Evolutionary conservation across 2,329 filamentous ascomycete species (phyloP).

Genomic region (Xylariomycetidae sp.): DNA sequence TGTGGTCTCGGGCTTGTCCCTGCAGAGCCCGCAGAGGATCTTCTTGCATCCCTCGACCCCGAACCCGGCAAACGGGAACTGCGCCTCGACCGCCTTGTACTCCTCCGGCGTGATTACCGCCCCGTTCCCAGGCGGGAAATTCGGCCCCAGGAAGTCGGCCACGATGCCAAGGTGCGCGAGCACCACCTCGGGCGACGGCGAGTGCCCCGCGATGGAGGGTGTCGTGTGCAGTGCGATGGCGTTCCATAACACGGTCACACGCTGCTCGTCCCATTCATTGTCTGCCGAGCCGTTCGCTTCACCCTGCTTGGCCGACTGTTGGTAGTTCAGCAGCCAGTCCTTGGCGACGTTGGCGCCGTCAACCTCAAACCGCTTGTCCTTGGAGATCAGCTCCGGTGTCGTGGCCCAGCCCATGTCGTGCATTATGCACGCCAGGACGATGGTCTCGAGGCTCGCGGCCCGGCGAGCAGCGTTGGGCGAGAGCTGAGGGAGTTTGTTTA

Average conservation of each 20-base stretch:
- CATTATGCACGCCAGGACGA: slow-evolving; percentile 14
- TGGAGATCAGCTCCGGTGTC: slow-evolving; percentile 4
- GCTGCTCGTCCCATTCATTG: slow-evolving; percentile 6
- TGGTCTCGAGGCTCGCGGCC: slow-evolving; percentile 11
- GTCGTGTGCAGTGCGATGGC: slow-evolving; percentile 14
- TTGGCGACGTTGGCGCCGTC: slow-evolving; percentile 15
- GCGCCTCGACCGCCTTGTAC: slow-evolving; percentile 12
- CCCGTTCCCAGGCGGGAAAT: slow-evolving; percentile 10
- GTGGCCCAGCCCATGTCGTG: slow-evolving; percentile 19
- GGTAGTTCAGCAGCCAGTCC: slow-evolving; percentile 4
- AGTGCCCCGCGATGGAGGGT: slow-evolving; percentile 10
- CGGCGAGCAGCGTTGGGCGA: slow-evolving; percentile 1
- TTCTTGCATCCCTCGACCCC: slow-evolving; percentile 2
- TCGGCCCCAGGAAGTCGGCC: slow-evolving; percentile 15
- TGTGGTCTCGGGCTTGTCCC: slow-evolving; percentile 15
- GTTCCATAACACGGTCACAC: slow-evolving; percentile 9
- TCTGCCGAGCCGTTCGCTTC: slow-evolving; percentile 5
- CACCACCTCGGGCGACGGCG: slow-evolving; percentile 12
- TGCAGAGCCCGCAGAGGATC: slow-evolving; percentile 16
- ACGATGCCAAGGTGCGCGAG: slow-evolving; percentile 12
- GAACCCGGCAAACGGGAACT: slow-evolving; percentile 14
- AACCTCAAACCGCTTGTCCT: slow-evolving; percentile 17
- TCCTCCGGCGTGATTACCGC: slow-evolving; percentile 14
- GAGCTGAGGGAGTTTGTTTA: slow-evolving; percentile 12
- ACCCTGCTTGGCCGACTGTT: neutral